Conservation (phyloP, 169 alveolate genomes). For the Cryptosporidium muris region DNA sequence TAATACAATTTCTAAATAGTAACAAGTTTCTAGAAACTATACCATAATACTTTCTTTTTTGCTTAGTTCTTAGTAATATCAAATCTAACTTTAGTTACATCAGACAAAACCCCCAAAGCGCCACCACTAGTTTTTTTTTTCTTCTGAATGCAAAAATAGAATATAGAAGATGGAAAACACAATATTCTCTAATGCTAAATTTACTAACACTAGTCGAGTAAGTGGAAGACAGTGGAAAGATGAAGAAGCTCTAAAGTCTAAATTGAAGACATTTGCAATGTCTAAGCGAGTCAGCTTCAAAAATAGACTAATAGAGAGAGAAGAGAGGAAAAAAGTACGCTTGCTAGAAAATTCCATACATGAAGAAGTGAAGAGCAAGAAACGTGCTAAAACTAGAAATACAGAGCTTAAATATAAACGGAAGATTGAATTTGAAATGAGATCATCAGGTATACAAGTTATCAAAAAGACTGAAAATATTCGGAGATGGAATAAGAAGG, state of each 20-base stretch:
- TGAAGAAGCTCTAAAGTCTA: conserved; percentile 31
- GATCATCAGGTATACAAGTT: conserved; percentile 61
- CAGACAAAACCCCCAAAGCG: too few relatives aligned
- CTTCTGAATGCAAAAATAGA: background rate
- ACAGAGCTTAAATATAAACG: background rate
- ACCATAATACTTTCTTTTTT: too few relatives aligned
- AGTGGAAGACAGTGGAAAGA: conserved; percentile 71
- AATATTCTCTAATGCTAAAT: too few relatives aligned
- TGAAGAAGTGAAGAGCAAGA: conserved; percentile 11
- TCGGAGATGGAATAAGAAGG: conserved; percentile 60
- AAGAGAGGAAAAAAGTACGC: conserved; percentile 27
- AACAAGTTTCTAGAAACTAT: too few relatives aligned
- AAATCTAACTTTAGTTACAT: too few relatives aligned
- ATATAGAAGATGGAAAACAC: too few relatives aligned
- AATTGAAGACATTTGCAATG: conserved; percentile 18
- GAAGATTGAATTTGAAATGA: conserved; percentile 20
- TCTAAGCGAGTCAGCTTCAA: conserved; percentile 30
- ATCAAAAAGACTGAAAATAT: conserved; percentile 59
- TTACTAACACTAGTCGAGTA: conserved; percentile 15
- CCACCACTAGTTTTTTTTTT: too few relatives aligned
- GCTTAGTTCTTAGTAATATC: too few relatives aligned
- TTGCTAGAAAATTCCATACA: conserved; percentile 24
- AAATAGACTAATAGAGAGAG: conserved; percentile 14
- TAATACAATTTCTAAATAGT: too few relatives aligned
- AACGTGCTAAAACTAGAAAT: conserved; percentile 27